Evolutionary conservation across 768 basidiomycete genomes (phyloP), one percentile per base, ranked within the genome.

Genomic region (Amanita exitialis): DNA sequence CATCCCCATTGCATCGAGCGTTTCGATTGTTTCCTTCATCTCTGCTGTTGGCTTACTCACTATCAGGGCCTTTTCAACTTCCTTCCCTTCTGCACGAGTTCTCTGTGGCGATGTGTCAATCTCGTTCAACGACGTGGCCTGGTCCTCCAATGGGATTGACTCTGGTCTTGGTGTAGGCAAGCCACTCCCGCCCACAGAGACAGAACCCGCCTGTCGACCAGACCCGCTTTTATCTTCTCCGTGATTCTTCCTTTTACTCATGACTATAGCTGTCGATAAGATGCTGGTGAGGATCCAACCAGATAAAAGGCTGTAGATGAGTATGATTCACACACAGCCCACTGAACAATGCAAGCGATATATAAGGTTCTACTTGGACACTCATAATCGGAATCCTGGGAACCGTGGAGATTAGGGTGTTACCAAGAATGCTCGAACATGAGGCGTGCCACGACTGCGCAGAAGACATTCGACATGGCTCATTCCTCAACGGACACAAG

Each of bases 241-340:
- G 1, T 39, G 23, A 6, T 0, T 23, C 36, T 8, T 34, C 16
- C 21, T 27, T n/a, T 25, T 42, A 6, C 1, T 10, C 50, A 34
- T 37, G 13, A 44, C 43, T 4, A 51, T 20, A 3, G 23, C 7
- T 6, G 32, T 15, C 15, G 50, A 51, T 13, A 36, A 9, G 41
- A 44, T 51, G 32, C 50, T 25, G 13, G 30, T 36, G 32, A 51
- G 32, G 42, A 51, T 20, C 41, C 50, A 51, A 36, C 27, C 30
- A 15, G 49, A 43, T 41, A 50, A 35, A 37, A 43, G 18, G 50
- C n/a, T 36, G 15, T 15, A 23, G 39, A 30, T 25, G 43, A 23
- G 21, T 27, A 36, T 35, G 32, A 44, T 51, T 36, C 47, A 47
- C 47, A 25, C 23, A 7, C 36, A 9, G 39, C 13, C 37, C 7